Evolutionary conservation across 2,329 filamentous ascomycete species (phyloP).

Genomic region (Fusarium dlaminii): DNA sequence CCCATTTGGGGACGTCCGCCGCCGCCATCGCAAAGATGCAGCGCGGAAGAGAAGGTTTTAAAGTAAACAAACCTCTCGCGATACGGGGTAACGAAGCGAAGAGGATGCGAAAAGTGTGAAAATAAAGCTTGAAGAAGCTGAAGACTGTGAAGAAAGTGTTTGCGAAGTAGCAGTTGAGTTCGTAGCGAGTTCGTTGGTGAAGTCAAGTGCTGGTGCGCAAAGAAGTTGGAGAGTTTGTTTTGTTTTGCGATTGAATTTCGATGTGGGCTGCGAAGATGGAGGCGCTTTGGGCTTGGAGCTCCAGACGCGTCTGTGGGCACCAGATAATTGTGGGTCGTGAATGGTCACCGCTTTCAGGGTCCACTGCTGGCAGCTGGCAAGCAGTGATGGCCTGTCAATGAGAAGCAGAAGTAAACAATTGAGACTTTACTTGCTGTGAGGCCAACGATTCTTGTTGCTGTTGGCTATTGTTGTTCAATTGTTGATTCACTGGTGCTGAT

Average conservation of each 20-base stretch:
- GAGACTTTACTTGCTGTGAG: not conserved
- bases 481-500: not conserved
- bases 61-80: constrained; percentile 43
- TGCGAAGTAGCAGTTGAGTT: not conserved
- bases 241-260: constrained; percentile 28
- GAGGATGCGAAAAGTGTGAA: not conserved
- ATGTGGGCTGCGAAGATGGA: constrained; percentile 18
- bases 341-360: not conserved
- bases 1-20: constrained; percentile 37
- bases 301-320: constrained; percentile 17
- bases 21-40: constrained; percentile 41
- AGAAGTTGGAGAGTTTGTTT: constrained; percentile 21
- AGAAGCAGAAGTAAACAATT: not conserved
- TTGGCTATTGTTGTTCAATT: not conserved
- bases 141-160: not conserved
- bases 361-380: constrained; percentile 8
- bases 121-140: constrained; percentile 23
- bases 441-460: not conserved
- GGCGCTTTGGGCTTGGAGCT: constrained; percentile 8
- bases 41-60: constrained; percentile 12
- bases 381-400: not conserved
- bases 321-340: constrained; percentile 11
- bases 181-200: not conserved
- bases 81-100: constrained; percentile 29
- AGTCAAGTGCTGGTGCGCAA: constrained; percentile 10